A percentile compares a stretch with the other conserved stretches of the same genome.
phyloP scores from a whole-genome alignment of 345 rosid genomes.

The Lenwebbia sp. region DNA sequence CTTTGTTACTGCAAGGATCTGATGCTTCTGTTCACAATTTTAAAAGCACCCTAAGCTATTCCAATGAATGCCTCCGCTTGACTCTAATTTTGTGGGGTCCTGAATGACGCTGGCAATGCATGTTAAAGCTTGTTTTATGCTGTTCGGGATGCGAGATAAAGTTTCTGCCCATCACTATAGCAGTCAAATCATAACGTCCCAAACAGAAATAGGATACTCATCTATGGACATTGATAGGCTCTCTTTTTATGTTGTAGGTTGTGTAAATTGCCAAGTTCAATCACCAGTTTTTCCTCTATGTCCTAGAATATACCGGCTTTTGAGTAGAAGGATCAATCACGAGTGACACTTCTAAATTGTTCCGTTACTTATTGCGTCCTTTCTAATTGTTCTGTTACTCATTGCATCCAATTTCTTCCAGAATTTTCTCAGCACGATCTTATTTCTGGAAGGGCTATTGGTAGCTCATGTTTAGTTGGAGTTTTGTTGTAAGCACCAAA shows the following conservation, averaged over 20 bases:
- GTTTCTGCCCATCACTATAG: background rate
- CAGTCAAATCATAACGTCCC: background rate
- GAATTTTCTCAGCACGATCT: background rate
- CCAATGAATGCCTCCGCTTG: background rate
- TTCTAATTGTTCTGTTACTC: background rate
- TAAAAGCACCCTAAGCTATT: background rate
- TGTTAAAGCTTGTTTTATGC: background rate
- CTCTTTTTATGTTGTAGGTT: background rate
- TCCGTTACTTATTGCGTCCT: background rate
- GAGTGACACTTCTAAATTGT: background rate
- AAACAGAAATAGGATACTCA: background rate
- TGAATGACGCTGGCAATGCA: background rate
- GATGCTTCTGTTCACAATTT: background rate
- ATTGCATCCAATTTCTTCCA: background rate
- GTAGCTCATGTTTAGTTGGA: background rate
- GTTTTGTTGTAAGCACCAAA: background rate
- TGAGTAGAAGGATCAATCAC: background rate
- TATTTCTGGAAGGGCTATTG: background rate
- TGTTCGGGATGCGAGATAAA: background rate
- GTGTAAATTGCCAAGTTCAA: background rate
- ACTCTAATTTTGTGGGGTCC: background rate
- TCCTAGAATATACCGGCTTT: background rate
- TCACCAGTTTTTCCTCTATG: background rate
- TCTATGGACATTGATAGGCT: background rate
- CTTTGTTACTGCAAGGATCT: background rate